Conservation (phyloP, 768 basidiomycete genomes). For the Boletus bicolor region DNA sequence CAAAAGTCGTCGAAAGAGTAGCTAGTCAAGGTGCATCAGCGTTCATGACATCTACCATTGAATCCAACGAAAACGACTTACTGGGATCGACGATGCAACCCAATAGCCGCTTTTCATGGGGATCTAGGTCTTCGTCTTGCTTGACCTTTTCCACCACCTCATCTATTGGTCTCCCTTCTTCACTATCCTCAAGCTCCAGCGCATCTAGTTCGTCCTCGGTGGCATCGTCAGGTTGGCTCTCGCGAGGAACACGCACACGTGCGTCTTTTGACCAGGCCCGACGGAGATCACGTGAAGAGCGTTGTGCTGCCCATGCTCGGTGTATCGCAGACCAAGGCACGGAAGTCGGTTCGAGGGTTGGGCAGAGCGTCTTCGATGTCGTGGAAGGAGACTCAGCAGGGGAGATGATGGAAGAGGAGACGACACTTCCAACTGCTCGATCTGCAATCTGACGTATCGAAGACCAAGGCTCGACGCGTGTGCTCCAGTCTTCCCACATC, state of each 20-base stretch:
- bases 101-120: conserved; percentile 78
- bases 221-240: conserved; percentile 35
- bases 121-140: conserved; percentile 70
- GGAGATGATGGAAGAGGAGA: conserved; percentile 31
- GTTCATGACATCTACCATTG: neutral
- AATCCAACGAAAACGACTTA: conserved; percentile 29
- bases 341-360: conserved; percentile 44
- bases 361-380: conserved; percentile 19
- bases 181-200: conserved; percentile 34
- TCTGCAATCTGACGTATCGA: conserved; percentile 72
- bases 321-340: conserved; percentile 68
- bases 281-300: conserved; percentile 47
- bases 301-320: conserved; percentile 61
- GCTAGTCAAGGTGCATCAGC: conserved; percentile 36
- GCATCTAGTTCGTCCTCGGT: conserved; percentile 31
- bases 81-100: conserved; percentile 84
- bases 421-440: conserved; percentile 66
- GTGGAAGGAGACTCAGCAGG: conserved; percentile 7
- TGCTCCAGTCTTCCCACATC: conserved; percentile 68
- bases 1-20: conserved; percentile 78
- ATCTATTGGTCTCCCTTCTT: conserved; percentile 39
- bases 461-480: conserved; percentile 64
- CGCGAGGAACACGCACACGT: conserved; percentile 31
- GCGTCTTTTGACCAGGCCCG: conserved; percentile 61
- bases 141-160: conserved; percentile 75